Conservation (phyloP, 1,139 yeast species). For the Taphrina wiesneri region DNA sequence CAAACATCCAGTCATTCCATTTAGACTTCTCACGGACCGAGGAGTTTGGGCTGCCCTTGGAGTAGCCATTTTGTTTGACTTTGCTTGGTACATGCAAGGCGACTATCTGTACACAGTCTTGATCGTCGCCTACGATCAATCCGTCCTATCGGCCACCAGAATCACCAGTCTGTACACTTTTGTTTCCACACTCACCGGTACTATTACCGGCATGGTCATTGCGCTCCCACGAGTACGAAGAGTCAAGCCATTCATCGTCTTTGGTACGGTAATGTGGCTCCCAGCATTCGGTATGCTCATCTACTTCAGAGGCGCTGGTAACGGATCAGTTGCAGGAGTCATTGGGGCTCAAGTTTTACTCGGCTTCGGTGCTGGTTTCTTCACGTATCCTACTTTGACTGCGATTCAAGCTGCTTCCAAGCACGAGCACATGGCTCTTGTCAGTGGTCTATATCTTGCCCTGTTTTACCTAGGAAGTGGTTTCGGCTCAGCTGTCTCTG, state of each 20-base stretch:
- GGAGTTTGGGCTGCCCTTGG: constrained; percentile 40
- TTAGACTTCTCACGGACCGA: constrained; percentile 38
- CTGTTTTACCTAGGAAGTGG: constrained; percentile 64
- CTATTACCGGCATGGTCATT: constrained; percentile 35
- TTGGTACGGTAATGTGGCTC: constrained; percentile 39
- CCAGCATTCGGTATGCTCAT: constrained; percentile 41
- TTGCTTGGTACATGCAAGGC: constrained; percentile 40
- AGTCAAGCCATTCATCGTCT: constrained; percentile 39
- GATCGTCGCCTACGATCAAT: constrained; percentile 36
- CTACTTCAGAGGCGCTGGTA: constrained; percentile 37
- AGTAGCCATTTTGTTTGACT: constrained; percentile 40
- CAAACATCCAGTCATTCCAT: constrained; percentile 38
- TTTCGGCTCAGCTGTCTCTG: constrained; percentile 57
- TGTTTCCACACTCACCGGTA: constrained; percentile 40
- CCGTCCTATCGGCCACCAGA: constrained; percentile 40
- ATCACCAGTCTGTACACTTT: constrained; percentile 41
- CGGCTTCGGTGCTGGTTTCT: constrained; percentile 67
- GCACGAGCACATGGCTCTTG: constrained; percentile 66
- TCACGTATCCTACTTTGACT: constrained; percentile 60
- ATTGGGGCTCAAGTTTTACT: constrained; percentile 46
- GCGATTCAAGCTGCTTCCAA: constrained; percentile 58
- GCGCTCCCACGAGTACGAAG: constrained; percentile 38
- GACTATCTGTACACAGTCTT: constrained; percentile 31
- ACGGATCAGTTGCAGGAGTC: constrained; percentile 35
- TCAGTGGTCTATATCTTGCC: constrained; percentile 59